phyloP scores from a whole-genome alignment of 495 filamentous ascomycete genomes.

The Hypoxylon cercidicola region DNA sequence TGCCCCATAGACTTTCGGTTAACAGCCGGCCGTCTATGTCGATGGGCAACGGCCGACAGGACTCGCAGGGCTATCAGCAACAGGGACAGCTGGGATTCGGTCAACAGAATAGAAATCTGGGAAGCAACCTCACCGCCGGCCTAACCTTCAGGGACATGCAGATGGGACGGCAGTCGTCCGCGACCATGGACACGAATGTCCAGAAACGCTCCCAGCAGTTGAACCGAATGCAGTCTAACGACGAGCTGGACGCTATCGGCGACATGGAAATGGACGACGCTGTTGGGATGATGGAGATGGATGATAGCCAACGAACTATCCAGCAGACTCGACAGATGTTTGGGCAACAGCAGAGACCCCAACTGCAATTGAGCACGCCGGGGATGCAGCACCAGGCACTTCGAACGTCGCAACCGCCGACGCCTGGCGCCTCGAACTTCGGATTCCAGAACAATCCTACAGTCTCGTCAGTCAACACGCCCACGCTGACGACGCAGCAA shows the following conservation, averaged over 20 bases:
- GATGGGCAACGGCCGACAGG: conserved; percentile 42
- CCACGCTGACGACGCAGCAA: conserved; percentile 77
- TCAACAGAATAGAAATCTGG: conserved; percentile 37
- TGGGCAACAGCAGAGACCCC: conserved; percentile 77
- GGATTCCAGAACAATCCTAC: conserved; percentile 93
- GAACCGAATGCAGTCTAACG: conserved; percentile 52
- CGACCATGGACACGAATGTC: conserved; percentile 41
- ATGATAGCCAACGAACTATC: conserved; percentile 68
- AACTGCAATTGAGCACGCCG: conserved; percentile 74
- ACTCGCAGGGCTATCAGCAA: conserved; percentile 52
- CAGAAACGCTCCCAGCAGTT: conserved; percentile 44
- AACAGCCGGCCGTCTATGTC: conserved; percentile 42
- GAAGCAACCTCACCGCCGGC: conserved; percentile 35
- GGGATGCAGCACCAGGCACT: conserved; percentile 81
- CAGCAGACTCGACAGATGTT: conserved; percentile 70
- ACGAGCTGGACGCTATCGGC: conserved; percentile 87
- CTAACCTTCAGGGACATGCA: conserved; percentile 54
- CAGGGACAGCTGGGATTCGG: conserved; percentile 48
- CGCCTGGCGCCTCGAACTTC: conserved; percentile 77
- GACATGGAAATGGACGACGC: conserved; percentile 98
- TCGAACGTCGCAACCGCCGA: conserved; percentile 84
- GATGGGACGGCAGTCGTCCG: conserved; percentile 57
- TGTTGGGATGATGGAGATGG: conserved; percentile 69
- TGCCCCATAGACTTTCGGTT: conserved; percentile 44
- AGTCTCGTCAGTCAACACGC: conserved; percentile 97